Evolutionary conservation across 495 filamentous ascomycete species (phyloP).

Genomic region (Penicillium soppii): DNA sequence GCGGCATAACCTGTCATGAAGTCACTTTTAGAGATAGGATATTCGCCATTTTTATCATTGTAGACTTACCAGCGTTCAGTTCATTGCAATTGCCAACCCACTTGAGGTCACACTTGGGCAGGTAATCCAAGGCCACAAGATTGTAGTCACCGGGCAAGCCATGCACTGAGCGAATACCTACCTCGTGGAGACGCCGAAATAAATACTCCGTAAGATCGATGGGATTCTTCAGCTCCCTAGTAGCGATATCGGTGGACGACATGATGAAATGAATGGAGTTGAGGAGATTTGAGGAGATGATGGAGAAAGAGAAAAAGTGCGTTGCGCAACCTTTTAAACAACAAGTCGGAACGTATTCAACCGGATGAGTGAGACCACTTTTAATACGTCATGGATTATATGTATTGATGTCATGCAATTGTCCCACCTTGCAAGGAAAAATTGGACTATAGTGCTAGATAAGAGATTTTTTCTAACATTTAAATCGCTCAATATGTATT

Average conservation of each 20-base stretch:
- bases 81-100: conserved; percentile 75
- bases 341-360: not conserved
- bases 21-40: not conserved
- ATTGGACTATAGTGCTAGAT: too few species aligned
- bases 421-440: not conserved
- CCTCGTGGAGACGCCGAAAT: conserved; percentile 60
- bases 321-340: not conserved
- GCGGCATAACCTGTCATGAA: conserved; percentile 60
- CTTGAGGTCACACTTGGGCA: conserved; percentile 54
- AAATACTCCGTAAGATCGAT: conserved; percentile 62
- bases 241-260: conserved; percentile 55
- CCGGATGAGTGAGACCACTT: conserved; percentile 8
- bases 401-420: conserved; percentile 40
- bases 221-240: conserved; percentile 53
- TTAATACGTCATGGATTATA: conserved; percentile 31
- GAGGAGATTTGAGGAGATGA: not conserved
- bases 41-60: not conserved
- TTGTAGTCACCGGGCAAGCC: conserved; percentile 64
- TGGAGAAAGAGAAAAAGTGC: not conserved
- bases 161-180: conserved; percentile 60
- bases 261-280: conserved; percentile 11
- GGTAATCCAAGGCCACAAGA: conserved; percentile 59
- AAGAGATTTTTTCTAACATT: not conserved
- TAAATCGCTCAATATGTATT: too few species aligned
- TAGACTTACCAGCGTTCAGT: conserved; percentile 57